Evolutionary conservation across 768 basidiomycete species (phyloP), one percentile per base, ranked within the genome.

Genomic region (Hirschioporus abietinus): DNA sequence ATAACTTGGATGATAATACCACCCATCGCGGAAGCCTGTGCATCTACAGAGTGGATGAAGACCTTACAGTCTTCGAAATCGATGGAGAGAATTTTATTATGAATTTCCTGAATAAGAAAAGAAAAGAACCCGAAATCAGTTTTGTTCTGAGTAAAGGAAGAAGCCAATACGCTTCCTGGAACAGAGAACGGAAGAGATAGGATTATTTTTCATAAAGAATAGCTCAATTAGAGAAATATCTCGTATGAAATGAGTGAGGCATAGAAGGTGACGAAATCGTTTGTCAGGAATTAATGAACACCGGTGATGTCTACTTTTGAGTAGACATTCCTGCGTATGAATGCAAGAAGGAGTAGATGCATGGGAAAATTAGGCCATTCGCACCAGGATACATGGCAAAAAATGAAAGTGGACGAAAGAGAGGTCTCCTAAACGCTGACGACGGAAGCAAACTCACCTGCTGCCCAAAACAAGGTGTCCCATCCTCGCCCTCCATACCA

Each of bases 1-100:
- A 96, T 96, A 78, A 98, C 97, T 78, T 99, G 96, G 78, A 99
- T 96, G 82, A 98, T 92, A 78, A 99, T 98, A 60, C 97, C 97
- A 68, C 92, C 91, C 71, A 91, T 91, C 67, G 93, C 92, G 61
- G 95, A 96, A 64, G 93, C 91, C 78, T 99, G 96, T 17, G 95
- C 94, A 78, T 99, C 96, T 68, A 99, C 97, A 7, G 95, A 96
- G 80, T 97, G 93, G 73, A 99, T 96, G 84, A 91, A 99, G 73
- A 99, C 96, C 79, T 97, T 99, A 87, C 95, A 96, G 77, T 98
- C 91, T 75, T 95, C 81, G 81, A 96, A 98, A 59, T 89, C 93
- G 76, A 99, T 91, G 66, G 92, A 89, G 64, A 91, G 89, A 78
- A 99, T 98, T 81, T 94, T 93, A 78, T 91, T 87, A 81, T 99